Conservation (phyloP, 129 eudicot genomes). For the sunflower (Helianthus annuus) region HanXRQr2.0-SUNRISE NC_035443.2:19368249-19368748, state of each 20-base stretch:
- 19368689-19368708: not conserved
- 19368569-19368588: constrained; percentile 6
- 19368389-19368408: constrained; percentile 51
- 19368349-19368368: constrained; percentile 40
- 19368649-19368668: not conserved
- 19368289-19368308: not conserved
- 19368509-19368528: not conserved
- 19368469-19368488: too few relatives aligned
- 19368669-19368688: not conserved
- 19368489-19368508: too few relatives aligned
- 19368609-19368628: constrained; percentile 9
- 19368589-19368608: not conserved
- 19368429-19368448: constrained; percentile 9
- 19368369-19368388: constrained; percentile 56
- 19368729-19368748: not conserved
- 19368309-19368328: constrained; percentile 5
- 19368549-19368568: constrained; percentile 19
- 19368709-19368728: not conserved
- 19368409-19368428: constrained; percentile 41
- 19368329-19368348: not conserved
- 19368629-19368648: constrained; percentile 16
- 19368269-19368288: constrained; percentile 23
- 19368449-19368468: not conserved
- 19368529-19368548: constrained; percentile 35
- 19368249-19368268: constrained; percentile 15